Conservation (phyloP, 176 grass and related monocot genomes). For the Luzula sylvatica region DNA sequence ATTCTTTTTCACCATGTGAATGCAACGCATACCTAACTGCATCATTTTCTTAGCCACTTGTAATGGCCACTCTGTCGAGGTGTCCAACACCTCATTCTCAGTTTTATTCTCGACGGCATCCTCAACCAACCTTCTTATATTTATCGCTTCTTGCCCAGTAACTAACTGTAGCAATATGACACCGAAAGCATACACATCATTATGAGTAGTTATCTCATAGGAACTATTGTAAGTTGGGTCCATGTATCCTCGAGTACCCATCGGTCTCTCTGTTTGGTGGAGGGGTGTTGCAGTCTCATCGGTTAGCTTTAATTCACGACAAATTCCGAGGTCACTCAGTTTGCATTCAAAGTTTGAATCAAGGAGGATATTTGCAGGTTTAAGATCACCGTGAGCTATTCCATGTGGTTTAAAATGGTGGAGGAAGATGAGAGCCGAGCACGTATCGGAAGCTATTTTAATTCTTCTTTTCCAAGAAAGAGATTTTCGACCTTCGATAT, state of each 20-base stretch:
- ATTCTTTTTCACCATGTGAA: constrained; percentile 19
- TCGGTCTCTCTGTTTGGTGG: constrained; percentile 18
- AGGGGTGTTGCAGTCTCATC: constrained; percentile 11
- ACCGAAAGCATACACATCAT: constrained; percentile 51
- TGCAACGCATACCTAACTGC: constrained; percentile 30
- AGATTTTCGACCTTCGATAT: constrained; percentile 4
- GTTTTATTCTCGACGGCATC: constrained; percentile 20
- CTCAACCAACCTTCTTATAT: constrained; percentile 24
- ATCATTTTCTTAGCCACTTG: constrained; percentile 27
- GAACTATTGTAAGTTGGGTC: too few relatives aligned
- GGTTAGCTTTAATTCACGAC: constrained; percentile 23
- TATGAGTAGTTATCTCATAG: constrained; percentile 31
- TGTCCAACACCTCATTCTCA: constrained; percentile 18
- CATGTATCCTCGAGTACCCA: too few relatives aligned
- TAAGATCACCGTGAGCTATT: constrained; percentile 49
- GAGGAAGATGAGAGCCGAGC: constrained; percentile 43
- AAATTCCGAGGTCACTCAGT: constrained; percentile 42
- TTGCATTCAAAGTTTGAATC: constrained; percentile 32
- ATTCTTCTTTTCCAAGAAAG: constrained; percentile 40
- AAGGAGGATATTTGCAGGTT: constrained; percentile 47
- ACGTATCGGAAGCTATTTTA: constrained; percentile 29
- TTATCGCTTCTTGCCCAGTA: constrained; percentile 24
- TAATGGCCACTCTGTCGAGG: constrained; percentile 31
- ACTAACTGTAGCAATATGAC: constrained; percentile 44
- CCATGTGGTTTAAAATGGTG: constrained; percentile 33